Evolutionary conservation across 2,329 filamentous ascomycete species (phyloP).

Genomic region (Cercospora brassicicola): DNA sequence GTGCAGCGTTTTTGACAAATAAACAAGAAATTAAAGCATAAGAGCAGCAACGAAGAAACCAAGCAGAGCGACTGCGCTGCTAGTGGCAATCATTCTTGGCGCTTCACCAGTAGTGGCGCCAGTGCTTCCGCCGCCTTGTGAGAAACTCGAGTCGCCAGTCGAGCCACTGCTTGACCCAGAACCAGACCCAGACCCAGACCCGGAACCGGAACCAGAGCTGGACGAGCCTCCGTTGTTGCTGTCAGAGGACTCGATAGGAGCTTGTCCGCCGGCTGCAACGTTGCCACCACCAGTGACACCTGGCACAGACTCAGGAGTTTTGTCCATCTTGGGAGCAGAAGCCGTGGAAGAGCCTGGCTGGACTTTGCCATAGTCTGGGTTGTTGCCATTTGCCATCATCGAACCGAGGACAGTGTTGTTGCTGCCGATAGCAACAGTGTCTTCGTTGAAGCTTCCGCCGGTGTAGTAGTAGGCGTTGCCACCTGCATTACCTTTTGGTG

Average conservation of each 20-base stretch:
- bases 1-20: slow-evolving; percentile 5
- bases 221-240: slow-evolving; percentile 34
- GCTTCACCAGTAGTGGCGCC: slow-evolving; percentile 33
- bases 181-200: background rate
- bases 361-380: slow-evolving; percentile 55
- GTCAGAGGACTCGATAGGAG: slow-evolving; percentile 26
- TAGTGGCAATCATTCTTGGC: slow-evolving; percentile 38
- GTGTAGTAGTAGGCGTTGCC: slow-evolving; percentile 74
- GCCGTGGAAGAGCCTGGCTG: slow-evolving; percentile 39
- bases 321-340: slow-evolving; percentile 31
- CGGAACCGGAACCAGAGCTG: slow-evolving; percentile 20
- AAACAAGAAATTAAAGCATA: slow-evolving; percentile 33
- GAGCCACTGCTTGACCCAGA: slow-evolving; percentile 22
- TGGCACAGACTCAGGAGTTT: slow-evolving; percentile 52
- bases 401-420: slow-evolving; percentile 75
- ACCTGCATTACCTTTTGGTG: slow-evolving; percentile 63
- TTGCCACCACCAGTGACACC: slow-evolving; percentile 52
- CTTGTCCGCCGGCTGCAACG: slow-evolving; percentile 18
- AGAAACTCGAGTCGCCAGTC: slow-evolving; percentile 25
- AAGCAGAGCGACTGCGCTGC: slow-evolving; percentile 40
- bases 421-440: slow-evolving; percentile 73
- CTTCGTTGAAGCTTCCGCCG: slow-evolving; percentile 64
- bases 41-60: slow-evolving; percentile 42
- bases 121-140: slow-evolving; percentile 28
- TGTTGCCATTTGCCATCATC: slow-evolving; percentile 74